phyloP scores from a whole-genome alignment of 176 grass and related monocot genomes.

The Urochloa ruziziensis region DNA sequence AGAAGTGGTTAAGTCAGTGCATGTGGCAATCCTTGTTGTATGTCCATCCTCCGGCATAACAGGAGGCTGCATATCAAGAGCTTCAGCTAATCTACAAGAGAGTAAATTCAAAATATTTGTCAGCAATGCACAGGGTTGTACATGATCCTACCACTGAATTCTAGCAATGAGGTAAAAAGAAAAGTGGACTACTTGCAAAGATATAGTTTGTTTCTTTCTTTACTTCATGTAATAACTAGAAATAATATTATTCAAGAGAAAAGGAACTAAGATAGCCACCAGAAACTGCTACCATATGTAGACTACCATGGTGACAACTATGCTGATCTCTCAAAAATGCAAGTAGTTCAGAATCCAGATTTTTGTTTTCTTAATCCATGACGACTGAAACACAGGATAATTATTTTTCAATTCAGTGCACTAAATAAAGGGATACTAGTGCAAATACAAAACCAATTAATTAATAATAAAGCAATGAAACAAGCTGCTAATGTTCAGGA shows the following conservation, averaged over 20 bases:
- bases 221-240: not conserved
- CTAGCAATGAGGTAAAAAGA: not conserved
- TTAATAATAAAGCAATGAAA: not conserved
- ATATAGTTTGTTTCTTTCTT: not conserved
- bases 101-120: not conserved
- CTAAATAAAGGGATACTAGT: not conserved
- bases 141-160: not conserved
- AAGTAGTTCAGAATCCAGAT: not conserved
- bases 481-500: not conserved
- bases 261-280: not conserved
- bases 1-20: slow-evolving; percentile 33
- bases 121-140: not conserved
- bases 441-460: not conserved
- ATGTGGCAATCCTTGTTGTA: slow-evolving; percentile 65
- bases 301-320: slow-evolving; percentile 18
- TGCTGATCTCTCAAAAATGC: not conserved
- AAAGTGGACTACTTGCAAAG: slow-evolving; percentile 11
- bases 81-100: slow-evolving; percentile 66
- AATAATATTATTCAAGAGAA: not conserved
- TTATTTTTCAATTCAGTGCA: not conserved
- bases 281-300: slow-evolving; percentile 1
- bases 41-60: slow-evolving; percentile 77
- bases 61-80: slow-evolving; percentile 78
- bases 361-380: not conserved
- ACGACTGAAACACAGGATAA: not conserved